These are phyloP conservation scores for Purpureocillium takamizusanense DNA, from an alignment of 2,329 filamentous ascomycete species.

Conservation along the genomic window DNA sequence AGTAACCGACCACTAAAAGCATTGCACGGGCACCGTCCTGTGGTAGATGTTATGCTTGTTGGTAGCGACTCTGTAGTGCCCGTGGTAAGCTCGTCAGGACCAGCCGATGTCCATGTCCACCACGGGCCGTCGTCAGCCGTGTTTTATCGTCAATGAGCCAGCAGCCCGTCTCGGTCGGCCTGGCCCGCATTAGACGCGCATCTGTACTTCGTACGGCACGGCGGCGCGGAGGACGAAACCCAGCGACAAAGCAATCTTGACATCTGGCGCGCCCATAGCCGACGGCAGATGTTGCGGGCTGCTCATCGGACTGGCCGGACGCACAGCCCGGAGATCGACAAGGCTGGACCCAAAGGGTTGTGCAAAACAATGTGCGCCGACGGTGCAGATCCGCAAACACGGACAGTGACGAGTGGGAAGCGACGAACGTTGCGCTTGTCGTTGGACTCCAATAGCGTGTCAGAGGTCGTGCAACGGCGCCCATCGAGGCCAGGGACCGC, in stretches of 20 bases:
- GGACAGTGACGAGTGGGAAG: too few relatives aligned
- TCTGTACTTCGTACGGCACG: not conserved
- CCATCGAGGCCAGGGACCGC: not conserved
- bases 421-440: not conserved
- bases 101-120: too few relatives aligned
- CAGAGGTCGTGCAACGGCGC: constrained; percentile 1
- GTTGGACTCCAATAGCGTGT: constrained; percentile 1
- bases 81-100: too few relatives aligned
- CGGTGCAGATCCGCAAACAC: too few relatives aligned
- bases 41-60: too few relatives aligned
- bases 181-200: too few relatives aligned
- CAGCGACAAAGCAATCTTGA: not conserved
- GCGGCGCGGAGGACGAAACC: not conserved
- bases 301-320: not conserved
- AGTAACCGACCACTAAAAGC: too few relatives aligned
- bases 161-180: too few relatives aligned
- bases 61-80: too few relatives aligned
- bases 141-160: too few relatives aligned
- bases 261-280: not conserved
- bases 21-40: too few relatives aligned
- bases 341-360: not conserved
- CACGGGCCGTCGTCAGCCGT: too few relatives aligned
- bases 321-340: not conserved
- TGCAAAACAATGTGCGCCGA: not conserved
- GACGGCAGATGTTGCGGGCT: not conserved